phyloP scores from a whole-genome alignment of 331 rosid species.

The Pyracantha coccinea region DNA sequence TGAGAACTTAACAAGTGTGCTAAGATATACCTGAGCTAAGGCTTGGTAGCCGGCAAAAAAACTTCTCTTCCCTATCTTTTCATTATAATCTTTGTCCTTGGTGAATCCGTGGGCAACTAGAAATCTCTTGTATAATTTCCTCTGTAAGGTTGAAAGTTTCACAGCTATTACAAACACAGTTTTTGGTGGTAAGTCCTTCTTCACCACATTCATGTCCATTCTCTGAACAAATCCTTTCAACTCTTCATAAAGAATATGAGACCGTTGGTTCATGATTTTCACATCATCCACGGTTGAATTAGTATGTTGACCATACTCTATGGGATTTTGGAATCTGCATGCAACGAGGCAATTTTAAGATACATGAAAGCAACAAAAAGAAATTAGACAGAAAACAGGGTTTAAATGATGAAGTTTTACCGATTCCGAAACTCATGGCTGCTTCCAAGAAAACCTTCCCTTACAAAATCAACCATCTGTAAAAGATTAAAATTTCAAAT shows the following conservation, averaged over 20 bases:
- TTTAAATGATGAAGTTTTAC: constrained; percentile 36
- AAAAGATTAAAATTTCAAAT: constrained; percentile 13
- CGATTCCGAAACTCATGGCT: constrained; percentile 99
- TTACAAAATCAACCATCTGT: constrained; percentile 99
- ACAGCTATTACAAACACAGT: constrained; percentile 91
- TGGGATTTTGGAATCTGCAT: constrained; percentile 94
- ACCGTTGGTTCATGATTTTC: constrained; percentile 97
- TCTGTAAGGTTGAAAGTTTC: constrained; percentile 87
- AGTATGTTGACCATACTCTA: constrained; percentile 96
- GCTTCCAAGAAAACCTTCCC: constrained; percentile 99
- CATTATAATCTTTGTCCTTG: constrained; percentile 42
- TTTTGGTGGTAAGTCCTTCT: constrained; percentile 95
- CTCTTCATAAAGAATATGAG: constrained; percentile 86
- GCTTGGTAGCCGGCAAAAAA: constrained; percentile 98
- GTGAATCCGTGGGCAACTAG: constrained; percentile 91
- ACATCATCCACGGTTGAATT: constrained; percentile 85
- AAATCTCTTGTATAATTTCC: constrained; percentile 81
- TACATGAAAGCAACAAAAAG: background rate
- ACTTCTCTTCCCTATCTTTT: constrained; percentile 61
- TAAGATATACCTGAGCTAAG: constrained; percentile 71
- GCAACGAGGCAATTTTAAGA: constrained; percentile 17
- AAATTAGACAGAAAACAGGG: constrained; percentile 6
- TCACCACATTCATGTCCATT: constrained; percentile 94
- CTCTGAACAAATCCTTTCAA: constrained; percentile 95
- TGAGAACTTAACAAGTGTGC: constrained; percentile 10